Base-by-base conservation (phyloP, 73 alveolate genomes). In the Symbiodinium natans region DNA sequence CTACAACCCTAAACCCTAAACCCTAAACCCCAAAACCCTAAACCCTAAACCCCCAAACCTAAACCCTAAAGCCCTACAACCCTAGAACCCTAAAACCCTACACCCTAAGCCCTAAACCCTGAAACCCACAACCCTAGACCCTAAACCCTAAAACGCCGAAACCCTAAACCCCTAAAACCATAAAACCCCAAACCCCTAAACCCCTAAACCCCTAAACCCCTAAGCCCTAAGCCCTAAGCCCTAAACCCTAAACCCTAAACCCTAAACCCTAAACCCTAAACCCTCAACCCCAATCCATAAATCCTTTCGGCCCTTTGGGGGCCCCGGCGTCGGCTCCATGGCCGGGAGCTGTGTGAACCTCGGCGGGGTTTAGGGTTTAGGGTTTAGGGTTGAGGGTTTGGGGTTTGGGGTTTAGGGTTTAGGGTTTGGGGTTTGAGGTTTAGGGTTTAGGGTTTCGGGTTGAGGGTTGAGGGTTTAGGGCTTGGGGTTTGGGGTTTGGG, bases 331-430 rank as follows among this genome's bases (percentile, higher is more conserved):
- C 99, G 3, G 38, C 43, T 27, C 99, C 99, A 40, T 93, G 99
- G n/a, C 99, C 99, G 23, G 99, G 99, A 0, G 99, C 99, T 8
- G 99, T 93, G 75, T 93, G 99, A n/a, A 93, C 99, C 95, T 88
- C 27, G 31, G 36, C 10, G 25, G 40, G 41, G 68, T 36, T 0
- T 59, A 33, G n/a, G 56, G 8, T 9, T 75, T 46, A 0, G 17
- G 56, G 56, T 43, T 43, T 43, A 43, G 56, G 56, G 56, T 43
- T 43, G 5, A n/a, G n/a, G n/a, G n/a, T n/a, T n/a, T 8, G 56
- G 56, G 56, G 56, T 43, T 43, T 43, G 11, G 56, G 56, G 56
- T 43, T 43, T 43, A 43, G 56, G 56, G 56, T 43, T 43, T 43
- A 43, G 56, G 56, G 56, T n/a, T n/a, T n/a, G n/a, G n/a, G n/a